These are phyloP conservation scores for Posidonia australis DNA, from an alignment of 106 monocot genomes.

Conservation along the genomic window DNA sequence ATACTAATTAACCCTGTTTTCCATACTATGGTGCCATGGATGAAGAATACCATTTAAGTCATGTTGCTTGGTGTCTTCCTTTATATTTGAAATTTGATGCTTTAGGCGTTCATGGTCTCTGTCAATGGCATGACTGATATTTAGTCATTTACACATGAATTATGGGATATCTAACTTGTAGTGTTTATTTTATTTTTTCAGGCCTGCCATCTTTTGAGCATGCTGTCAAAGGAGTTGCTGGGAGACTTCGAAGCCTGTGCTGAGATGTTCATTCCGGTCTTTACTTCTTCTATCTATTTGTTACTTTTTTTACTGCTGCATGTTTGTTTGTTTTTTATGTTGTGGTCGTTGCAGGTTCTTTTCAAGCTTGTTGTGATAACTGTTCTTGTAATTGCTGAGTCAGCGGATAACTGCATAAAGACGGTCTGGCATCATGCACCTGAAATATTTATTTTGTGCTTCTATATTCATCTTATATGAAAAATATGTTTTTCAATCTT, in stretches of 20 bases:
- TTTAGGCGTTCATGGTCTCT: no score
- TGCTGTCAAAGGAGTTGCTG: conserved; percentile 92
- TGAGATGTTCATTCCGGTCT: conserved; percentile 90
- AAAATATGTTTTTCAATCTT: conserved; percentile 7
- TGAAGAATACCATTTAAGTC: no score
- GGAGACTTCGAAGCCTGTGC: conserved; percentile 98
- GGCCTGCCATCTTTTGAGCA: conserved; percentile 84
- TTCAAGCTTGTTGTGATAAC: conserved; percentile 99
- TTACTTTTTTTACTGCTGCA: background rate
- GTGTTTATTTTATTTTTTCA: conserved; percentile 8
- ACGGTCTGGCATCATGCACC: conserved; percentile 40
- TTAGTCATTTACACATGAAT: no score
- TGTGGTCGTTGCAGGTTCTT: conserved; percentile 42
- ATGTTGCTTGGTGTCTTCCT: no score
- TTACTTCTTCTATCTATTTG: background rate
- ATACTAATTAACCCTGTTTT: no score
- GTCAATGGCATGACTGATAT: no score
- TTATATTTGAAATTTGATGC: no score
- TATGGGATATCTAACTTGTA: no score
- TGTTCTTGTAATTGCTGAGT: conserved; percentile 97
- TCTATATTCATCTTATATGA: background rate
- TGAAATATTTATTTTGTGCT: background rate
- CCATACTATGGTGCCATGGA: no score
- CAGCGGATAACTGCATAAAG: conserved; percentile 97
- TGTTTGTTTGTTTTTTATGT: background rate